These are phyloP conservation scores for Sphaerobolus stellatus DNA, from an alignment of 1,284 basidiomycete species.

Conservation along the genomic window DNA sequence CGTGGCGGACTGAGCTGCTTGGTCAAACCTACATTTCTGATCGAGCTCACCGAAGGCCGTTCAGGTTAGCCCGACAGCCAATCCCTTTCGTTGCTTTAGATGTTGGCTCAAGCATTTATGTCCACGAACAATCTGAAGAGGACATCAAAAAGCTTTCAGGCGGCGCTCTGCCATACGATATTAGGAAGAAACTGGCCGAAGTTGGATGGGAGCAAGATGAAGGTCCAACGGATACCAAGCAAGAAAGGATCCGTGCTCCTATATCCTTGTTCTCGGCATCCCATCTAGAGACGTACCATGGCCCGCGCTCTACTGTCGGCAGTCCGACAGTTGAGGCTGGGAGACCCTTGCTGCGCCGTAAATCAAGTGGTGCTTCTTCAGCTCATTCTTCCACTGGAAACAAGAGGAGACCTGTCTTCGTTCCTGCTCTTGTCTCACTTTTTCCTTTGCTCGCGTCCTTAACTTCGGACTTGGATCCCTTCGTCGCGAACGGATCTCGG, in stretches of 20 bases:
- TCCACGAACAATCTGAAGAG: conserved; percentile 52
- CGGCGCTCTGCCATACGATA: conserved; percentile 53
- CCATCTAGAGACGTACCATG: conserved; percentile 52
- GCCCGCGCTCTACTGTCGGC: no score
- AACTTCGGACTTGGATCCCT: conserved; percentile 53
- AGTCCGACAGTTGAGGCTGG: conserved; percentile 24
- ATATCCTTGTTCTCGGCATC: conserved; percentile 58
- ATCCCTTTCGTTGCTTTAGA: conserved; percentile 69
- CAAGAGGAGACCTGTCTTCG: conserved; percentile 64
- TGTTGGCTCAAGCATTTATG: conserved; percentile 58
- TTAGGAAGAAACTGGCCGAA: conserved; percentile 61
- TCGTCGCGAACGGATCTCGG: conserved; percentile 56
- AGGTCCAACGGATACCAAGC: conserved; percentile 50
- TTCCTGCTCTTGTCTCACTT: conserved; percentile 53
- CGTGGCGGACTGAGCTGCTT: conserved; percentile 66
- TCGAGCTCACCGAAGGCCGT: conserved; percentile 56
- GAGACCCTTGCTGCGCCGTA: conserved; percentile 45
- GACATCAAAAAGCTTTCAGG: conserved; percentile 46
- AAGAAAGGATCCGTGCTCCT: conserved; percentile 59
- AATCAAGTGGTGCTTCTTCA: conserved; percentile 52
- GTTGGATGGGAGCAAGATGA: conserved; percentile 70
- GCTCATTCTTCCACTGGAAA: conserved; percentile 37
- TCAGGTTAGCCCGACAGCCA: conserved; percentile 63
- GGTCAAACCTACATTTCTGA: conserved; percentile 61
- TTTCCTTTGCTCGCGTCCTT: conserved; percentile 55